These are phyloP conservation scores for Panicum hallii DNA, from an alignment of 202 grass and related monocot genomes.

Conservation along the genomic window DNA sequence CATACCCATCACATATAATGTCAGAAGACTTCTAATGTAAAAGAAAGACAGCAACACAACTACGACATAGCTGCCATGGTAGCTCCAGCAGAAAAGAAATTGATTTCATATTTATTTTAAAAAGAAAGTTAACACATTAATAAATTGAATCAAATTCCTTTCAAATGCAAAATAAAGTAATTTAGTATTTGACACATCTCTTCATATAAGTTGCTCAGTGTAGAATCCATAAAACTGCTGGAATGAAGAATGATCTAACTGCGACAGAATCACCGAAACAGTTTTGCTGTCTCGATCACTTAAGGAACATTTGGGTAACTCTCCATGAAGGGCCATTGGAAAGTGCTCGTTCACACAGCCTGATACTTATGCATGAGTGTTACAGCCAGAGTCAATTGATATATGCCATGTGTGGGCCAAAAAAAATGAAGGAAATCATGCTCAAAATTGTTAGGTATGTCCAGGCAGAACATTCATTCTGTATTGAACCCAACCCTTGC, in stretches of 20 bases:
- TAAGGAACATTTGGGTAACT: neutral
- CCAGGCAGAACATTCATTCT: conserved; percentile 2
- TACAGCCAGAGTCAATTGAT: neutral
- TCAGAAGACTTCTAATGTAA: conserved; percentile 18
- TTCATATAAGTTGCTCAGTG: conserved; percentile 2
- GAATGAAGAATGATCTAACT: conserved; percentile 18
- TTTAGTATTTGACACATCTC: conserved; percentile 3
- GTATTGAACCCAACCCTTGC: neutral
- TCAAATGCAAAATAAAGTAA: conserved; percentile 19
- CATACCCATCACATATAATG: conserved; percentile 48
- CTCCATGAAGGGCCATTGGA: neutral
- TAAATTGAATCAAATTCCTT: conserved; percentile 28
- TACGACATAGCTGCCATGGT: conserved; percentile 11
- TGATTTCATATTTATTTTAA: conserved; percentile 14
- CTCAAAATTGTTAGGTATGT: neutral
- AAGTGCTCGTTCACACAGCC: conserved; percentile 10
- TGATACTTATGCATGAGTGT: conserved; percentile 11
- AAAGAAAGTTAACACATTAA: conserved; percentile 23
- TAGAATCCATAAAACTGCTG: conserved; percentile 10
- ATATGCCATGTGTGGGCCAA: conserved; percentile 15
- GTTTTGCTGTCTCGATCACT: conserved; percentile 5
- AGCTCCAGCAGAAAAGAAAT: conserved; percentile 17
- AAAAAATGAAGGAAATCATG: conserved; percentile 2
- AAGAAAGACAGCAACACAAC: conserved; percentile 30
- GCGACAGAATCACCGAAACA: neutral